phyloP scores from a whole-genome alignment of 1,284 basidiomycete genomes.

The Anthracocystis setariae region DNA sequence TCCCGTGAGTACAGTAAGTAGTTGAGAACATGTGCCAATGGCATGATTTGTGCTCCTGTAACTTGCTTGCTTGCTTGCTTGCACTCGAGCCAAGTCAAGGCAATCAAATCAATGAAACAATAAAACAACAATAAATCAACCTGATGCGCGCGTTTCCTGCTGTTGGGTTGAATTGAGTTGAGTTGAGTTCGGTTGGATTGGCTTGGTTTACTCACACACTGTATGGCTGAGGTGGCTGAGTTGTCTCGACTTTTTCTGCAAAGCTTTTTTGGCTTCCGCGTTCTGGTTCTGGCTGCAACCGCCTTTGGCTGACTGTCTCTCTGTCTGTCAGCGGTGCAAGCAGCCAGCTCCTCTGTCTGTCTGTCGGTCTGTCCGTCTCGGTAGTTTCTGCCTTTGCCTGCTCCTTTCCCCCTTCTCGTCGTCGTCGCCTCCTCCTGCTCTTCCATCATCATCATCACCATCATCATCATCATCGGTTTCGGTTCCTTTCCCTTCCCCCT shows the following conservation, averaged over 20 bases:
- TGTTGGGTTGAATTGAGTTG: too few relatives aligned
- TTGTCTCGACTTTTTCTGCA: background rate
- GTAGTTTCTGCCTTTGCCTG: background rate
- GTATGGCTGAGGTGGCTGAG: background rate
- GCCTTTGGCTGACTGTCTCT: too few relatives aligned
- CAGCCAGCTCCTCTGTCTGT: background rate
- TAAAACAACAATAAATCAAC: too few relatives aligned
- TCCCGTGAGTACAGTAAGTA: background rate
- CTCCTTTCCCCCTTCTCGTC: background rate
- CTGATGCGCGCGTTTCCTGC: too few relatives aligned
- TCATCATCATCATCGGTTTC: too few relatives aligned
- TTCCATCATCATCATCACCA: slow-evolving; percentile 27
- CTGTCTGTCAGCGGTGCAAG: too few relatives aligned
- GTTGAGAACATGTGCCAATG: background rate
- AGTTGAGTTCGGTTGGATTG: too few relatives aligned
- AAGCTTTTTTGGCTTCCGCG: background rate
- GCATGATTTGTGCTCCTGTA: background rate
- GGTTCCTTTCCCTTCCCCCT: slow-evolving; percentile 3
- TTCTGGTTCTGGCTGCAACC: too few relatives aligned
- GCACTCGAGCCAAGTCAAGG: too few relatives aligned
- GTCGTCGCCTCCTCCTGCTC: slow-evolving; percentile 7
- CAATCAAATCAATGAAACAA: too few relatives aligned
- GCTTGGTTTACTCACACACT: background rate
- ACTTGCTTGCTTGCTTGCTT: background rate
- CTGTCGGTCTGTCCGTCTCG: background rate